phyloP scores from a whole-genome alignment of 257 asterid genomes.

The Lycium ferocissimum region DNA sequence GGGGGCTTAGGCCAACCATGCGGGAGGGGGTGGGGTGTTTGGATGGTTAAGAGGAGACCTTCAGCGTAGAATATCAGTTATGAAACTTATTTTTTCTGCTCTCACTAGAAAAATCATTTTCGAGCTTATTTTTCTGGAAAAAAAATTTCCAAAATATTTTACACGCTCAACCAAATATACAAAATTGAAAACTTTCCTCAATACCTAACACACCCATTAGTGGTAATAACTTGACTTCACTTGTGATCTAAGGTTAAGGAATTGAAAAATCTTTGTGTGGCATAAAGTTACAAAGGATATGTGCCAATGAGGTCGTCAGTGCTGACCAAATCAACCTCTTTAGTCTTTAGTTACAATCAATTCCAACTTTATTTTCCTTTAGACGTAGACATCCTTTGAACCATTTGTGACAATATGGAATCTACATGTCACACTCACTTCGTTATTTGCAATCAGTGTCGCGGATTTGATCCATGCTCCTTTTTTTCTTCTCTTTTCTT shows the following conservation, averaged over 20 bases:
- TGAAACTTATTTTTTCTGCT: too few relatives aligned
- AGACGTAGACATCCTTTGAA: conserved; percentile 10
- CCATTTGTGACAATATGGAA: conserved; percentile 13
- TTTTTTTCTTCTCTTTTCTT: neutral
- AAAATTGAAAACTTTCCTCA: too few relatives aligned
- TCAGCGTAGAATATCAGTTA: too few relatives aligned
- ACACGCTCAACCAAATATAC: too few relatives aligned
- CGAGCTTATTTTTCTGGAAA: too few relatives aligned
- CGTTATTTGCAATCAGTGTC: neutral
- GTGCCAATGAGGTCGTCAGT: neutral
- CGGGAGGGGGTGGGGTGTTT: too few relatives aligned
- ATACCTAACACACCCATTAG: too few relatives aligned
- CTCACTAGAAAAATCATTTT: too few relatives aligned
- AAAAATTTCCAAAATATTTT: too few relatives aligned
- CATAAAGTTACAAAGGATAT: neutral
- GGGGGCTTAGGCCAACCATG: too few relatives aligned
- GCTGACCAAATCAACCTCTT: conserved; percentile 23
- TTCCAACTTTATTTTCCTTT: conserved; percentile 1
- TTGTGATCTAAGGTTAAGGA: neutral
- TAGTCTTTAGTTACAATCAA: conserved; percentile 3
- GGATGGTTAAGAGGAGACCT: too few relatives aligned
- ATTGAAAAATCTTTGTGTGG: neutral
- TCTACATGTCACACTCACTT: conserved; percentile 24
- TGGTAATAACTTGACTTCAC: neutral
- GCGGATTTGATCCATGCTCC: neutral